Evolutionary conservation across 495 filamentous ascomycete species (phyloP).

Genomic region (Corynascus novoguineensis): DNA sequence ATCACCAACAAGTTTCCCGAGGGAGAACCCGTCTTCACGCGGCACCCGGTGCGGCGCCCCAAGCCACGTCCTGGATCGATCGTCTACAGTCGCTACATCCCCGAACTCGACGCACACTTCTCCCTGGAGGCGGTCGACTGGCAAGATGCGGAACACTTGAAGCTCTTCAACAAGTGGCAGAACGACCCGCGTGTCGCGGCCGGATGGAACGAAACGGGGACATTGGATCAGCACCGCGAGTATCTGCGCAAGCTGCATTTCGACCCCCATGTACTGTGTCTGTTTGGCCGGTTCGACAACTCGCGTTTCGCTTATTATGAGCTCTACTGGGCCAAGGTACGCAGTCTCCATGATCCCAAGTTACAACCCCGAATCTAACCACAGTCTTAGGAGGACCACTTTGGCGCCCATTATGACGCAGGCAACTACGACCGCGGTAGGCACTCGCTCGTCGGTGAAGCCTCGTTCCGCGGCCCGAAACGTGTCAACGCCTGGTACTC

Average conservation of each 20-base stretch:
- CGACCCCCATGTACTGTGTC: slow-evolving; percentile 54
- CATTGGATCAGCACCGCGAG: slow-evolving; percentile 55
- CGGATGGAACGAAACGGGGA: slow-evolving; percentile 62
- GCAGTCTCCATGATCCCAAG: neutral
- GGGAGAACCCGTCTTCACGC: slow-evolving; percentile 28
- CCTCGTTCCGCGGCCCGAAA: slow-evolving; percentile 53
- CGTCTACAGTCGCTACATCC: slow-evolving; percentile 59
- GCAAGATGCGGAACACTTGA: slow-evolving; percentile 48
- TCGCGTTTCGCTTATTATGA: slow-evolving; percentile 58
- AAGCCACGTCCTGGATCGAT: slow-evolving; percentile 56
- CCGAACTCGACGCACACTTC: slow-evolving; percentile 55
- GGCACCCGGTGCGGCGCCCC: slow-evolving; percentile 52
- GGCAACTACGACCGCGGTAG: slow-evolving; percentile 58
- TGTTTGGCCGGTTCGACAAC: slow-evolving; percentile 56
- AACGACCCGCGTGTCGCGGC: slow-evolving; percentile 60
- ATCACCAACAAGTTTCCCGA: slow-evolving; percentile 42
- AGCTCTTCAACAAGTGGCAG: slow-evolving; percentile 58
- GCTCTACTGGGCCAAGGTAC: slow-evolving; percentile 62
- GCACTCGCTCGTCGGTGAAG: slow-evolving; percentile 59
- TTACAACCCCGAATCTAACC: too few species aligned
- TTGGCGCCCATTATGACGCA: slow-evolving; percentile 56
- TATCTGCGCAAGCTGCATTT: slow-evolving; percentile 56
- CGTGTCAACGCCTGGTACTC: slow-evolving; percentile 61
- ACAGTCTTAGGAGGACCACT: slow-evolving; percentile 64
- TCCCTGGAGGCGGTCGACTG: slow-evolving; percentile 55